Conservation (phyloP, 768 basidiomycete species). For the Cyclocybe cylindracea region DNA sequence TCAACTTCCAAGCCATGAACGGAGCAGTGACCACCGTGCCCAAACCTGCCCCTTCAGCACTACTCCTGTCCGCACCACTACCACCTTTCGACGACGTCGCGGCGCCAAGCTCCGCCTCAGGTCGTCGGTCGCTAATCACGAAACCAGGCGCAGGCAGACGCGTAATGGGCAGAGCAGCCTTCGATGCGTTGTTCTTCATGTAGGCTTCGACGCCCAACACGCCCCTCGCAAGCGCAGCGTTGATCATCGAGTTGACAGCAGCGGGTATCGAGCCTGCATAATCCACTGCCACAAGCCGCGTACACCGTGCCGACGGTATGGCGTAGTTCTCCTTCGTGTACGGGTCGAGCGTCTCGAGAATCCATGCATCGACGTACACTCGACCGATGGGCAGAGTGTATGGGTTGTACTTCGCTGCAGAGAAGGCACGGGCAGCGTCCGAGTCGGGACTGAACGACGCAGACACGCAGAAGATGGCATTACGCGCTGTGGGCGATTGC, state of each 20-base stretch:
- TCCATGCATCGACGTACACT: slow-evolving; percentile 91
- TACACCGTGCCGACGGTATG: slow-evolving; percentile 91
- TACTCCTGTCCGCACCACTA: slow-evolving; percentile 5
- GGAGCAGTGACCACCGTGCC: slow-evolving; percentile 16
- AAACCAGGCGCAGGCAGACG: slow-evolving; percentile 69
- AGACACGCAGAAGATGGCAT: slow-evolving; percentile 80
- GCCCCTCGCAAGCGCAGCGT: slow-evolving; percentile 70
- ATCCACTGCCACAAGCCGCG: slow-evolving; percentile 82
- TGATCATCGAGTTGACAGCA: slow-evolving; percentile 84
- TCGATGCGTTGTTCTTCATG: slow-evolving; percentile 52
- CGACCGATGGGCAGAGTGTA: slow-evolving; percentile 74
- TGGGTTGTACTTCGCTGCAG: slow-evolving; percentile 73
- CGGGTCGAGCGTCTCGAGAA: slow-evolving; percentile 93
- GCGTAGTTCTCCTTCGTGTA: slow-evolving; percentile 93
- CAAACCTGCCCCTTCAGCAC: slow-evolving; percentile 17
- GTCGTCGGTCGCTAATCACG: slow-evolving; percentile 54
- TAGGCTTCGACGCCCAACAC: slow-evolving; percentile 76
- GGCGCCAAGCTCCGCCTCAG: slow-evolving; percentile 38
- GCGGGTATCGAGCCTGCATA: slow-evolving; percentile 84
- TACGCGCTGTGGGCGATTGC: slow-evolving; percentile 38
- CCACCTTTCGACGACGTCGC: slow-evolving; percentile 1
- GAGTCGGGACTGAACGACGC: slow-evolving; percentile 79
- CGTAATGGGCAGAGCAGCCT: slow-evolving; percentile 62
- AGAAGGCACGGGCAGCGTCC: slow-evolving; percentile 49
- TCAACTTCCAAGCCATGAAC: slow-evolving; percentile 58